Evolutionary conservation across 2,329 filamentous ascomycete species (phyloP).

Genomic region (Verticillium klebahnii): DNA sequence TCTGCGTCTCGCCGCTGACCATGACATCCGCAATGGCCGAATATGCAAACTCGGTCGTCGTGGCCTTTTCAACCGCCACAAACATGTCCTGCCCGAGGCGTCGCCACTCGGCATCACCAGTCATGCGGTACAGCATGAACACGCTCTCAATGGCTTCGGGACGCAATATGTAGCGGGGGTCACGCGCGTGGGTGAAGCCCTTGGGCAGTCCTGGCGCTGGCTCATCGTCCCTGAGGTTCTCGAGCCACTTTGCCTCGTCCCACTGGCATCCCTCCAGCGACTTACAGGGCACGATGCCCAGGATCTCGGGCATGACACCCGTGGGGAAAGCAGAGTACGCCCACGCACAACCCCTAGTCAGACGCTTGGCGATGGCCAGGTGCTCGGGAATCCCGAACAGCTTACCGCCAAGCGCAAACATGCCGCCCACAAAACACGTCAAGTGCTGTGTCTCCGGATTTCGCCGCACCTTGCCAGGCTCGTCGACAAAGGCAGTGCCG

Average conservation of each 20-base stretch:
- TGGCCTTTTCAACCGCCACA: constrained; percentile 37
- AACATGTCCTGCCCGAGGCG: constrained; percentile 52
- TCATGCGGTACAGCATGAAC: constrained; percentile 50
- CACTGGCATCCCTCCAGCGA: neutral
- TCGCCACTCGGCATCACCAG: constrained; percentile 39
- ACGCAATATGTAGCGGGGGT: constrained; percentile 44
- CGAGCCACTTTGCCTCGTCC: neutral
- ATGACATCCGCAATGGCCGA: constrained; percentile 48
- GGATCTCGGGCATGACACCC: constrained; percentile 49
- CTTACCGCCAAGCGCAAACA: constrained; percentile 43
- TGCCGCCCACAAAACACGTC: constrained; percentile 47
- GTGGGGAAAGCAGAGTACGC: constrained; percentile 41
- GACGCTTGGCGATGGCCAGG: constrained; percentile 36
- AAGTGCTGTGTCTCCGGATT: constrained; percentile 38
- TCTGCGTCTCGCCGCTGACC: constrained; percentile 13
- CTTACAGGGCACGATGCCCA: constrained; percentile 35
- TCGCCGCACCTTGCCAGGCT: constrained; percentile 8
- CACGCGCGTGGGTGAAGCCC: constrained; percentile 58
- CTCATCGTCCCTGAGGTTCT: neutral
- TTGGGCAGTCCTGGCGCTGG: constrained; percentile 19
- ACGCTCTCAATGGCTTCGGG: constrained; percentile 49
- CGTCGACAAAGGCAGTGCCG: constrained; percentile 25
- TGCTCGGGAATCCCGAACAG: constrained; percentile 36
- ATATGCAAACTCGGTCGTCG: constrained; percentile 41
- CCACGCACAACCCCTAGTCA: constrained; percentile 47